These are phyloP conservation scores for Zymoseptoria passerinii DNA, from an alignment of 2,329 filamentous ascomycete genomes.

Conservation along the genomic window DNA sequence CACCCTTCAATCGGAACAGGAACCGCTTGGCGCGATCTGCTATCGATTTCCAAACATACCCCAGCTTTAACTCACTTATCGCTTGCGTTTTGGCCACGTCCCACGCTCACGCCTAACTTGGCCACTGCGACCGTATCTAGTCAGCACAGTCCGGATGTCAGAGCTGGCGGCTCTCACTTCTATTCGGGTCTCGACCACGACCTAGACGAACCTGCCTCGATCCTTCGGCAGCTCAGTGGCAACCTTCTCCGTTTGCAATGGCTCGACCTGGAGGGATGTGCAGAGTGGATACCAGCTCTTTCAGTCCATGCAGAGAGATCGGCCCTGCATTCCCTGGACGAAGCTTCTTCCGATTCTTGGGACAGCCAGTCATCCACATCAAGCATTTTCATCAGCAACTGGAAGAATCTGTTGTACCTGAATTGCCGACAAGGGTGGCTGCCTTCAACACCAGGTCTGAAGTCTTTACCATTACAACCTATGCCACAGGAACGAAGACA, in stretches of 20 bases:
- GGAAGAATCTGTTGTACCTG: conserved; percentile 38
- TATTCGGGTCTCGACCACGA: conserved; percentile 48
- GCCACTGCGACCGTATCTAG: conserved; percentile 37
- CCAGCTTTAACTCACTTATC: conserved; percentile 55
- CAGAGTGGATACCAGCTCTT: conserved; percentile 47
- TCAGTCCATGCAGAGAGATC: conserved; percentile 5
- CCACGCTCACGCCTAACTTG: conserved; percentile 49
- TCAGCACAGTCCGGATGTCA: conserved; percentile 34
- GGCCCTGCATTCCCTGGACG: neutral
- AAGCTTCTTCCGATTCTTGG: conserved; percentile 6
- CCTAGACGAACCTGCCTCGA: conserved; percentile 47
- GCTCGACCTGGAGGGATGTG: conserved; percentile 55
- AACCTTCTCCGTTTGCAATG: conserved; percentile 52
- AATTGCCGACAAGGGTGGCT: conserved; percentile 40
- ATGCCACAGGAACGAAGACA: conserved; percentile 5
- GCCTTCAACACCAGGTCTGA: conserved; percentile 19
- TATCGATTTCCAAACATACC: conserved; percentile 45
- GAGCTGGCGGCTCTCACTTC: conserved; percentile 44
- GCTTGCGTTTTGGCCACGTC: conserved; percentile 53
- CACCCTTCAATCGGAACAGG: conserved; percentile 36
- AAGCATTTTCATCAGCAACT: conserved; percentile 34
- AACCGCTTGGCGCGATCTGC: conserved; percentile 48
- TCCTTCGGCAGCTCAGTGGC: conserved; percentile 48
- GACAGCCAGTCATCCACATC: conserved; percentile 12
- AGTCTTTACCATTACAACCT: conserved; percentile 27